Percentiles rank a stretch among this genome's conserved stretches.
These are phyloP conservation scores for Patellaria atrata DNA, from an alignment of 495 filamentous ascomycete genomes.

Conservation along the genomic window DNA sequence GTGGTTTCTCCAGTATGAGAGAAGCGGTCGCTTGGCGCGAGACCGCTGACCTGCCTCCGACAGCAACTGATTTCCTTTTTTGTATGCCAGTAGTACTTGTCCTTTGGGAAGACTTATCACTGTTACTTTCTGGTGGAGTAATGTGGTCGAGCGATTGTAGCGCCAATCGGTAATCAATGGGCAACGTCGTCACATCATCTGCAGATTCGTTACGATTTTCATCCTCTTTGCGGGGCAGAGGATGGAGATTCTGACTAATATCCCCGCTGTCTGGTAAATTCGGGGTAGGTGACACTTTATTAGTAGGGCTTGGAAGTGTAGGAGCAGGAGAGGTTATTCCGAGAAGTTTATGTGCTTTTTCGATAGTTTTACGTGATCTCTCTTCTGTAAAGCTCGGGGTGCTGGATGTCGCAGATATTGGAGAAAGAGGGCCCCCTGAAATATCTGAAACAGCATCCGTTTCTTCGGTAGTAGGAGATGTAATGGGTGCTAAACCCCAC, in stretches of 20 bases:
- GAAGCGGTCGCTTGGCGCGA: slow-evolving; percentile 9
- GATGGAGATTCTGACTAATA: too few relatives aligned
- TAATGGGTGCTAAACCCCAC: too few relatives aligned
- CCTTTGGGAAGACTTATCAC: slow-evolving; percentile 10
- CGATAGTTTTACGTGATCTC: slow-evolving; percentile 17
- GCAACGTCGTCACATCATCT: slow-evolving; percentile 20
- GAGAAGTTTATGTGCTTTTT: slow-evolving; percentile 25
- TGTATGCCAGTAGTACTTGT: slow-evolving; percentile 9
- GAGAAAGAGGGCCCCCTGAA: too few relatives aligned
- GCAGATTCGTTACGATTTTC: slow-evolving; percentile 8
- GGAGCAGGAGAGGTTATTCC: slow-evolving; percentile 17
- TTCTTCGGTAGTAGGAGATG: too few relatives aligned
- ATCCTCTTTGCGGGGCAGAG: not conserved
- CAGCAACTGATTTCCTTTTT: slow-evolving; percentile 12
- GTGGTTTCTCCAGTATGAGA: slow-evolving; percentile 14
- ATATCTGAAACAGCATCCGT: too few relatives aligned
- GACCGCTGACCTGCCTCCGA: slow-evolving; percentile 18
- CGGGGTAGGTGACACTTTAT: slow-evolving; percentile 8
- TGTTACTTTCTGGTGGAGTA: slow-evolving; percentile 9
- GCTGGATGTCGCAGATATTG: too few relatives aligned
- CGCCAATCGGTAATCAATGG: slow-evolving; percentile 20
- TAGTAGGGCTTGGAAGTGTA: slow-evolving; percentile 10
- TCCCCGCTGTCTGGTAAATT: slow-evolving; percentile 8
- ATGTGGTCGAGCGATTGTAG: slow-evolving; percentile 15
- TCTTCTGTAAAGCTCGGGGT: slow-evolving; percentile 19